These are phyloP conservation scores for Yamadazyma friedrichii DNA, from an alignment of 1,139 yeast species.

Conservation along the genomic window DNA sequence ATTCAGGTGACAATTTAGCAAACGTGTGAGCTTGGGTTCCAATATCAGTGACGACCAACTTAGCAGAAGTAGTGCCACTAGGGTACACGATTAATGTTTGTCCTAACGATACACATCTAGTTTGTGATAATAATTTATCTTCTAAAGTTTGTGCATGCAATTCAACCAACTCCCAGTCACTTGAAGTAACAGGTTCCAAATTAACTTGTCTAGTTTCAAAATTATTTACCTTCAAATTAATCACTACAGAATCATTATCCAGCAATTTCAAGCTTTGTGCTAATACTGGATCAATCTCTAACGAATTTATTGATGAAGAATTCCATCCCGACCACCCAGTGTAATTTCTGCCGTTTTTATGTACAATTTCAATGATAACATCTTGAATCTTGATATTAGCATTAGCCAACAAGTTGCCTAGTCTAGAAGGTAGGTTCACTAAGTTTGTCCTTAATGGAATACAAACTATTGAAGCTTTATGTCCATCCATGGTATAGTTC, in stretches of 20 bases:
- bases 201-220: conserved; percentile 59
- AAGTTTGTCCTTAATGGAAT: conserved; percentile 50
- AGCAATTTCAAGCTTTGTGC: conserved; percentile 49
- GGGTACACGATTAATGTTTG: conserved; percentile 74
- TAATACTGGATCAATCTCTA: conserved; percentile 41
- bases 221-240: conserved; percentile 45
- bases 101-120: conserved; percentile 65
- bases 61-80: conserved; percentile 62
- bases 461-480: conserved; percentile 28
- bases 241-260: conserved; percentile 41
- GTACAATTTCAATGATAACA: conserved; percentile 51
- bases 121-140: conserved; percentile 70
- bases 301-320: conserved; percentile 27
- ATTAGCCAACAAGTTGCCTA: conserved; percentile 48
- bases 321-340: conserved; percentile 88
- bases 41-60: conserved; percentile 60
- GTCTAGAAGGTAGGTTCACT: conserved; percentile 55
- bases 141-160: conserved; percentile 78
- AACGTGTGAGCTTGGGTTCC: conserved; percentile 46
- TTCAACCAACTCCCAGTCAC: conserved; percentile 93
- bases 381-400: conserved; percentile 60
- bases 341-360: conserved; percentile 31
- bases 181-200: conserved; percentile 72
- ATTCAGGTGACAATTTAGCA: conserved; percentile 66
- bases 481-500: conserved; percentile 37